A percentile compares a stretch with the other conserved stretches of the same genome.
Conservation (phyloP, 2,329 filamentous ascomycete species). For the Hymenoscyphus linearis region DNA sequence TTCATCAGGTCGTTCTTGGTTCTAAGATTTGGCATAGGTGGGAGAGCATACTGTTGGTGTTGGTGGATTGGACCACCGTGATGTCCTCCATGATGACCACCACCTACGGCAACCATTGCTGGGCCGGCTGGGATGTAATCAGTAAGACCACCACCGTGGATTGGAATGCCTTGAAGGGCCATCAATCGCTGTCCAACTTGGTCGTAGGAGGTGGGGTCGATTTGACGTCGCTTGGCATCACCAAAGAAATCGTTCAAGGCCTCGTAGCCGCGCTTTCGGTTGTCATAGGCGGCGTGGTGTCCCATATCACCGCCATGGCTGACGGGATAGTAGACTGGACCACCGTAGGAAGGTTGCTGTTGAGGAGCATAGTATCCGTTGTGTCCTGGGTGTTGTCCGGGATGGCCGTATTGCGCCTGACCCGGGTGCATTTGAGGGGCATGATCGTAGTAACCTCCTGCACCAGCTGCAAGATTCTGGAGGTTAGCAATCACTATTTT, state of each 20-base stretch:
- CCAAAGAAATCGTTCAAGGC: conserved; percentile 92
- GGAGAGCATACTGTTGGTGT: conserved; percentile 71
- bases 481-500: conserved; percentile 31
- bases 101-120: conserved; percentile 51
- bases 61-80: conserved; percentile 52
- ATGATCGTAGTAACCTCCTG: conserved; percentile 55
- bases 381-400: conserved; percentile 48
- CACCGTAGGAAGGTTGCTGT: conserved; percentile 56
- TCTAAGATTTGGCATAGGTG: conserved; percentile 80
- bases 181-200: conserved; percentile 87
- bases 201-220: conserved; percentile 84
- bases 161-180: conserved; percentile 66
- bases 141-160: conserved; percentile 48
- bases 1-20: conserved; percentile 92
- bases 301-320: conserved; percentile 60
- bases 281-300: conserved; percentile 60
- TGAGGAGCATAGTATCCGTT: conserved; percentile 48
- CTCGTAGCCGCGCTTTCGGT: conserved; percentile 79
- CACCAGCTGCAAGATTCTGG: conserved; percentile 30
- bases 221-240: conserved; percentile 83
- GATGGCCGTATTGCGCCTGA: conserved; percentile 43
- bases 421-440: conserved; percentile 54
- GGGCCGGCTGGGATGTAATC: conserved; percentile 52
- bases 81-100: conserved; percentile 34
- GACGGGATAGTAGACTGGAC: conserved; percentile 74